A percentile compares a stretch with the other conserved stretches of the same genome.
phyloP scores from a whole-genome alignment of 2,329 filamentous ascomycete species.

The Calycina marina region DNA sequence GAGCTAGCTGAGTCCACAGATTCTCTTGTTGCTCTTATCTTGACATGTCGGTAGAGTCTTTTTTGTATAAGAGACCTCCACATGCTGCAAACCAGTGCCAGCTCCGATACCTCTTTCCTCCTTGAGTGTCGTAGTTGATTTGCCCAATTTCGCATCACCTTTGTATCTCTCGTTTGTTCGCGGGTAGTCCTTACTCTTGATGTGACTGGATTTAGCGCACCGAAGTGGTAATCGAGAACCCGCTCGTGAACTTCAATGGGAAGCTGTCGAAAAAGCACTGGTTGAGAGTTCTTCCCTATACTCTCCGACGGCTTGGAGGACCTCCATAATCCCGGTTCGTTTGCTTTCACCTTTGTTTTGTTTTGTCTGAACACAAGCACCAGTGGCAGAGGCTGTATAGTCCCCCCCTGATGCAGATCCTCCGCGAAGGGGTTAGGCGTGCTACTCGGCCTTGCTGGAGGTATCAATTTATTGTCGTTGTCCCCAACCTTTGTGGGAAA shows the following conservation, averaged over 20 bases:
- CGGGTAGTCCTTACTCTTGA: slow-evolving; percentile 39
- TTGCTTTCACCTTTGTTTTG: no score
- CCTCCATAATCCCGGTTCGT: no score
- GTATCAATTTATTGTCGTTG: slow-evolving; percentile 15
- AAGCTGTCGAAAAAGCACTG: no score
- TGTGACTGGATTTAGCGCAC: slow-evolving; percentile 50
- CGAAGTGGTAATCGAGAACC: slow-evolving; percentile 58
- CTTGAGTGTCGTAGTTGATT: slow-evolving; percentile 52
- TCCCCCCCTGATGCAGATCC: no score
- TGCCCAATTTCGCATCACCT: slow-evolving; percentile 43
- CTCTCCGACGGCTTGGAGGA: no score
- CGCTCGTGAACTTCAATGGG: slow-evolving; percentile 60
- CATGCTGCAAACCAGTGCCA: slow-evolving; percentile 45
- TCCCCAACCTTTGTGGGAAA: slow-evolving; percentile 15
- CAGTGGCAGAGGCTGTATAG: no score
- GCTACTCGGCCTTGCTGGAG: slow-evolving; percentile 19
- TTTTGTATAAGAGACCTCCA: slow-evolving; percentile 58
- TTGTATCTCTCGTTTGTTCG: slow-evolving; percentile 34
- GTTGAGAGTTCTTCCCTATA: no score
- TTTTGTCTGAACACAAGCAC: no score
- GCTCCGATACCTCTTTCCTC: slow-evolving; percentile 49
- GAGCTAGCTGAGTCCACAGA: slow-evolving; percentile 42
- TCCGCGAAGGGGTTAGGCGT: slow-evolving; percentile 23
- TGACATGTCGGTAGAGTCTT: slow-evolving; percentile 60
- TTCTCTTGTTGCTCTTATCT: slow-evolving; percentile 55